phyloP scores from a whole-genome alignment of 140 eudicot species.

The Anethum foeniculum region DNA sequence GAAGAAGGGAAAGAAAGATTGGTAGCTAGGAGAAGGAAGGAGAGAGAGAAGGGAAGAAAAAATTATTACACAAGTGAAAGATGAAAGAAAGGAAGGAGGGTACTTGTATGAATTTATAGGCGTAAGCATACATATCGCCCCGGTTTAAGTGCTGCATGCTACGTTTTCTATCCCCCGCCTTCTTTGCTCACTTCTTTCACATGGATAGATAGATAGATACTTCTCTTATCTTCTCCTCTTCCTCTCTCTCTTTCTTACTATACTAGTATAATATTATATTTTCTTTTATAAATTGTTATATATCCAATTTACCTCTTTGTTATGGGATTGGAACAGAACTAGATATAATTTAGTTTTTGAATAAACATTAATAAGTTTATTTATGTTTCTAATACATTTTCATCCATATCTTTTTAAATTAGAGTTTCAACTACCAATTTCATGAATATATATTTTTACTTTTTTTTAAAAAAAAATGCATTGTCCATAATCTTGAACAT shows the following conservation, averaged over 20 bases:
- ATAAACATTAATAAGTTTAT: no score
- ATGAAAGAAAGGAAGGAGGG: neutral
- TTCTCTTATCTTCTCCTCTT: neutral
- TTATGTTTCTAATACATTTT: no score
- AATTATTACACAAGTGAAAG: neutral
- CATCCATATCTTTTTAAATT: no score
- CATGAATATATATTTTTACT: no score
- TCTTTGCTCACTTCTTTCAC: conserved; percentile 4
- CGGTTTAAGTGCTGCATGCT: conserved; percentile 15
- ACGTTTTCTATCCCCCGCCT: neutral
- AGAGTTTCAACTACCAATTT: no score
- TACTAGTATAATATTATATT: neutral
- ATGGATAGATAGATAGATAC: neutral
- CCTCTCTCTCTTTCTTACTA: neutral
- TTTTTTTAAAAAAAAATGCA: no score
- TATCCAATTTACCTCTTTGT: no score
- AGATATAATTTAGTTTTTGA: no score
- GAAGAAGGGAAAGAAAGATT: neutral
- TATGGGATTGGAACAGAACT: no score
- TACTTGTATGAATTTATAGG: conserved; percentile 11
- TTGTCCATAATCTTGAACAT: no score
- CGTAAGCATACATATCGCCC: conserved; percentile 15
- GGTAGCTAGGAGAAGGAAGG: neutral
- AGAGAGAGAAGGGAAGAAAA: neutral
- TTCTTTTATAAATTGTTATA: no score